These are phyloP conservation scores for Hypoxylon cercidicola DNA, from an alignment of 495 filamentous ascomycete genomes.

Conservation along the genomic window DNA sequence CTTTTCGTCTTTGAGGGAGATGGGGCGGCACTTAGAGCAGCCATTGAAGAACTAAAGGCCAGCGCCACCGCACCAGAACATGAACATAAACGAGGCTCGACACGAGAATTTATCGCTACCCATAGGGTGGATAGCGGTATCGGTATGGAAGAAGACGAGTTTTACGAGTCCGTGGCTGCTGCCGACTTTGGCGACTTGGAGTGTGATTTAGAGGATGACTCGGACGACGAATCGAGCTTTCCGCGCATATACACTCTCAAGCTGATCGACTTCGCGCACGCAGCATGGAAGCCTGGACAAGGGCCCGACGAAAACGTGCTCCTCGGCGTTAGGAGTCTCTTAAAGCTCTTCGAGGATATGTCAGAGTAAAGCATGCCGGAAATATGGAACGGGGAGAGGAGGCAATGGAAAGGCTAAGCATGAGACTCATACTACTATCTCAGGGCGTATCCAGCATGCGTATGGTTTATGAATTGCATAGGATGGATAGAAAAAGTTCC, in stretches of 20 bases:
- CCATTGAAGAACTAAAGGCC: constrained; percentile 70
- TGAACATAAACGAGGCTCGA: constrained; percentile 46
- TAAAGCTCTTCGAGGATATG: constrained; percentile 75
- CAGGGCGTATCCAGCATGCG: constrained; percentile 17
- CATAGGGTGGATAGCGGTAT: constrained; percentile 58
- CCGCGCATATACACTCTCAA: constrained; percentile 84
- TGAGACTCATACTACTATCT: constrained; percentile 7
- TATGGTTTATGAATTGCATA: constrained; percentile 20
- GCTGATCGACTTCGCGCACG: constrained; percentile 97
- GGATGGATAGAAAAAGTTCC: constrained; percentile 25
- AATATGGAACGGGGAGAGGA: constrained; percentile 2
- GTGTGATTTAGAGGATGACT: constrained; percentile 67
- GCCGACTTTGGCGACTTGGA: constrained; percentile 56
- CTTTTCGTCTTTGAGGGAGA: constrained; percentile 95
- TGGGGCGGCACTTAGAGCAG: constrained; percentile 69
- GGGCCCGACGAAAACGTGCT: constrained; percentile 90
- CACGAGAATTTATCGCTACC: constrained; percentile 39
- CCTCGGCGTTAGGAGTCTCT: constrained; percentile 76
- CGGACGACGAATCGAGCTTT: constrained; percentile 70
- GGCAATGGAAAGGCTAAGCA: constrained; percentile 4
- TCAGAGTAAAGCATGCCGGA: constrained; percentile 40
- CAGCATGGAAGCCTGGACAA: constrained; percentile 82
- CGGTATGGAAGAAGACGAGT: constrained; percentile 52
- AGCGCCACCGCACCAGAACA: constrained; percentile 42
- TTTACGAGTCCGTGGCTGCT: constrained; percentile 28